Conservation (phyloP, 768 basidiomycete species). For the Termitomyces sp. region DNA sequence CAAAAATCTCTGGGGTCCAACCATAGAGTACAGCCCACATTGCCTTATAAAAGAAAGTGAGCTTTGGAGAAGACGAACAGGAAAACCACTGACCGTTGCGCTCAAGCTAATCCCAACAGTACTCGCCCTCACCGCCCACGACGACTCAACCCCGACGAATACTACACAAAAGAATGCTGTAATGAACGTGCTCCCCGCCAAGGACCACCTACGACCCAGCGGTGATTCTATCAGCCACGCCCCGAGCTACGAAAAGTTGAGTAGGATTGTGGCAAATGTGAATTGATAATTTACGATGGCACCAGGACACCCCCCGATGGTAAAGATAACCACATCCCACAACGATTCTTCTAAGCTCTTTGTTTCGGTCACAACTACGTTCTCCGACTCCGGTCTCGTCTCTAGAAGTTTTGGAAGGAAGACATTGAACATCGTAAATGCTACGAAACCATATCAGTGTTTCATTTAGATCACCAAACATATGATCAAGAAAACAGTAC, state of each 20-base stretch:
- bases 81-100: conserved; percentile 50
- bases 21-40: conserved; percentile 91
- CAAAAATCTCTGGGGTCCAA: conserved; percentile 89
- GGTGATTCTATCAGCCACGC: conserved; percentile 75
- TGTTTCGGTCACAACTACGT: conserved; percentile 18
- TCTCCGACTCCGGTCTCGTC: conserved; percentile 50
- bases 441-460: conserved; percentile 31
- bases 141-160: conserved; percentile 59
- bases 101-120: conserved; percentile 78
- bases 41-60: conserved; percentile 40
- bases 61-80: background rate
- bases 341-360: conserved; percentile 60
- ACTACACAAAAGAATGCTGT: conserved; percentile 73
- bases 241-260: conserved; percentile 55
- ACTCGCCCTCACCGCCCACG: conserved; percentile 59
- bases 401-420: conserved; percentile 87
- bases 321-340: conserved; percentile 87
- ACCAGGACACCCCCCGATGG: conserved; percentile 81
- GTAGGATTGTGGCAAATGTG: background rate
- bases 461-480: background rate
- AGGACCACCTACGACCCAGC: conserved; percentile 67
- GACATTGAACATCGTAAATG: conserved; percentile 92
- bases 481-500: conserved; percentile 19
- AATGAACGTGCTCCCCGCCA: conserved; percentile 71
- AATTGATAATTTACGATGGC: conserved; percentile 55